Conservation (phyloP, 257 asterid species). For the Lithospermum erythrorhizon region DNA sequence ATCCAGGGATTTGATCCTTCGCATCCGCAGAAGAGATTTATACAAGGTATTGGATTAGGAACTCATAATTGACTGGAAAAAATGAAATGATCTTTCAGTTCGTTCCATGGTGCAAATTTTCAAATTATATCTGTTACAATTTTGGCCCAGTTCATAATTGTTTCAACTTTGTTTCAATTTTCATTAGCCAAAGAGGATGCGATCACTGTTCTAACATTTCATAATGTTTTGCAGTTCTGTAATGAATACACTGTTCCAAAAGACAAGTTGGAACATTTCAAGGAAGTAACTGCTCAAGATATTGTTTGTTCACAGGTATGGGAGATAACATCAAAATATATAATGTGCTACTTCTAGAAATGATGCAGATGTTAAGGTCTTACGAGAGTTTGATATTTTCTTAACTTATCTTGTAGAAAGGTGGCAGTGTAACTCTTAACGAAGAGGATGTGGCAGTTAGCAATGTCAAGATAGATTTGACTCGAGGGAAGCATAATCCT, state of each 20-base stretch:
- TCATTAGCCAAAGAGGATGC: not conserved
- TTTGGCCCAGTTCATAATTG: no score
- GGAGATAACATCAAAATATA: not conserved
- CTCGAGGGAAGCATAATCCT: conserved; percentile 75
- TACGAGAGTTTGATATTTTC: not conserved
- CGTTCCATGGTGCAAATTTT: no score
- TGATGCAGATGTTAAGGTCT: not conserved
- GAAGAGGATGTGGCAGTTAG: conserved; percentile 85
- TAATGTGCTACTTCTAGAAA: conserved; percentile 9
- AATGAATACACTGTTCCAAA: conserved; percentile 89
- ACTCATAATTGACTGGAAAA: not conserved
- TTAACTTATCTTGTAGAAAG: conserved; percentile 29
- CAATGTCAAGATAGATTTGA: conserved; percentile 80
- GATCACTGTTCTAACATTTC: conserved; percentile 2
- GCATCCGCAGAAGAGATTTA: conserved; percentile 75
- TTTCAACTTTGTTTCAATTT: not conserved
- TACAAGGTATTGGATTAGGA: conserved; percentile 45
- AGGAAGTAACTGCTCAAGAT: conserved; percentile 77
- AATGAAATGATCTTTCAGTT: no score
- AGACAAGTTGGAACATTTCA: conserved; percentile 62
- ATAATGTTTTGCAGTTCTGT: conserved; percentile 45
- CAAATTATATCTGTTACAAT: not conserved
- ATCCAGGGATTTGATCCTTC: conserved; percentile 76
- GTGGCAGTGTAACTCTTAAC: conserved; percentile 34
- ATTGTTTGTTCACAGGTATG: conserved; percentile 83